Evolutionary conservation across 2,329 filamentous ascomycete genomes (phyloP).

Genomic region (Apiospora phragmitis): DNA sequence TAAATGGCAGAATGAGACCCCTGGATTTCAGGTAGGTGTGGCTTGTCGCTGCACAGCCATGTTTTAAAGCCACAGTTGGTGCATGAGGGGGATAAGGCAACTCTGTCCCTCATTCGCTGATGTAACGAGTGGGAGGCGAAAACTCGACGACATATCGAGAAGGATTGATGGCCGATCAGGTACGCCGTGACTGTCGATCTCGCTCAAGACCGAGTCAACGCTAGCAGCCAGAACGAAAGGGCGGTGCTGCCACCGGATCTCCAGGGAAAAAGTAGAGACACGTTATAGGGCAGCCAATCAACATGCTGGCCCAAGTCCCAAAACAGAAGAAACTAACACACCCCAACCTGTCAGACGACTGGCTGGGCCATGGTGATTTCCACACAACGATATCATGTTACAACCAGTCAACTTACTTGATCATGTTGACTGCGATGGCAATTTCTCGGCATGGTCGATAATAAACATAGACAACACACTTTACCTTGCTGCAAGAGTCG

Average conservation of each 20-base stretch:
- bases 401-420: background rate
- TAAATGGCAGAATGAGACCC: background rate
- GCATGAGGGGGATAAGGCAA: background rate
- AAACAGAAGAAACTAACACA: background rate
- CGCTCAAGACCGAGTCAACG: constrained; percentile 1
- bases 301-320: background rate
- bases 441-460: background rate
- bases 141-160: background rate
- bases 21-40: background rate
- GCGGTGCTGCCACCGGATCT: background rate
- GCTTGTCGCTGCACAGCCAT: background rate
- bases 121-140: constrained; percentile 14
- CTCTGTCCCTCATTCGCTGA: constrained; percentile 1
- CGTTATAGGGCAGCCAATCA: constrained; percentile 10
- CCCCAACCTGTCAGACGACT: background rate
- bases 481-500: background rate
- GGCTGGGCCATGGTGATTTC: background rate
- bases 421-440: background rate
- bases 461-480: background rate
- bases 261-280: background rate
- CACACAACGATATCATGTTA: background rate
- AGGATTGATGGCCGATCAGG: constrained; percentile 1
- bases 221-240: background rate
- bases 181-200: constrained; percentile 13
- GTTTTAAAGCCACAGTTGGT: background rate